Evolutionary conservation across 2,329 filamentous ascomycete species (phyloP), one percentile per base, ranked within the genome.

Genomic region (Pleomassaria siparia): DNA sequence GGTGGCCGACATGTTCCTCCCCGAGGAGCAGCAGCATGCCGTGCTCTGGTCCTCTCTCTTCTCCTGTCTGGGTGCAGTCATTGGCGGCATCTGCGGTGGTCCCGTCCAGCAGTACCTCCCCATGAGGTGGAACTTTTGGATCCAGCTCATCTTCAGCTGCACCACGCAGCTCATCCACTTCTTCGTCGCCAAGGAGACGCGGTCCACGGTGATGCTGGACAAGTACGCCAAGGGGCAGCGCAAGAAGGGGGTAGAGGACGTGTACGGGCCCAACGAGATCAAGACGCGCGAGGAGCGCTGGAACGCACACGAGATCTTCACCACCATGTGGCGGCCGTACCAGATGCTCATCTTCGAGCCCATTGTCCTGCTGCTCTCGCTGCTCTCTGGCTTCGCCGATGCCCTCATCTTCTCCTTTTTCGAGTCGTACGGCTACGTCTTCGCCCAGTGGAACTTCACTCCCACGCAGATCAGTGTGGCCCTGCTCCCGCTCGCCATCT

Each of bases 61-160:
- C 79, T 84, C 4, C 63, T 81, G 18, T 80, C 79, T 1, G 1
- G 80, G 80, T 0, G 80, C 80, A 0, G 74, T 80, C 2, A 70
- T 82, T 12, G 80, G 80, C 9, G 77, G 78, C 1, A 74, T 83
- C 29, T 72, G 80, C 8, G 80, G 80, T 9, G 80, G 80, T 0
- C 80, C 80, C 43, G 71, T 81, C 6, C 72, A 78, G 33, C 66
- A 69, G 10, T 72, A 73, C 54, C 56, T 77, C 6, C 50, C 64
- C 21, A 90, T 88, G 84, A 80, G 78, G 54, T 91, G 85, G 85
- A 82, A 78, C 43, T 91, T 91, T 66, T 92, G 88, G 88, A 84
- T 91, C 45, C 87, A 91, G 70, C 80, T 92, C 53, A 90, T 91
- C 56, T 84, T 92, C 44, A 88, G 89, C 15, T 85, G 72, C 4